These are phyloP conservation scores for Zymoseptoria ardabiliae DNA, from an alignment of 2,329 filamentous ascomycete species.

Conservation along the genomic window DNA sequence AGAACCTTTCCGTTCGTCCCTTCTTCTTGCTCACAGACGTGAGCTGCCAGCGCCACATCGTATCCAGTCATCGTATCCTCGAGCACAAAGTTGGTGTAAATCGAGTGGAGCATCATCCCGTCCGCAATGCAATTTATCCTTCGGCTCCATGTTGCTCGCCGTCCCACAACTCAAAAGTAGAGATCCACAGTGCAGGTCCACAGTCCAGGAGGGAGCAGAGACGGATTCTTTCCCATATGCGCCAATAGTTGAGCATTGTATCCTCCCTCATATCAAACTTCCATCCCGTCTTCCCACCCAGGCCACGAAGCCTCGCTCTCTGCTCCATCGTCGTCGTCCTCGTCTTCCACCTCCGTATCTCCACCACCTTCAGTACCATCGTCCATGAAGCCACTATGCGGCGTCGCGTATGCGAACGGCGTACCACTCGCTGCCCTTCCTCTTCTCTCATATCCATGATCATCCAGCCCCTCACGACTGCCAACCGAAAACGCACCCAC, in stretches of 20 bases:
- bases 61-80: too few species aligned
- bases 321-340: constrained; percentile 10
- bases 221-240: neutral
- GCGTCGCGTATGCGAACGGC: constrained; percentile 66
- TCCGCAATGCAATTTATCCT: too few species aligned
- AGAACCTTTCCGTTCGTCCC: neutral
- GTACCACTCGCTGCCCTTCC: constrained; percentile 42
- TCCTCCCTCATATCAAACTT: neutral
- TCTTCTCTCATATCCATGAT: neutral
- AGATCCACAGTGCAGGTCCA: too few species aligned
- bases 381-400: constrained; percentile 49
- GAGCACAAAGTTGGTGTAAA: neutral
- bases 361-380: constrained; percentile 29
- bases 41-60: too few species aligned
- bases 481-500: neutral
- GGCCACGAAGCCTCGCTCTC: neutral
- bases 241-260: neutral
- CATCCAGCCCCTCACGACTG: constrained; percentile 33
- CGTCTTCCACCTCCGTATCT: constrained; percentile 17
- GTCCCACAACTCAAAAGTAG: too few species aligned
- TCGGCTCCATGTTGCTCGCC: too few species aligned
- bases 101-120: too few species aligned
- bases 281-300: neutral
- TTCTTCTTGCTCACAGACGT: too few species aligned
- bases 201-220: neutral